Percentiles rank a stretch among this genome's conserved stretches.
phyloP scores from a whole-genome alignment of 2,329 filamentous ascomycete species.

The Teratosphaeria viscida region DNA sequence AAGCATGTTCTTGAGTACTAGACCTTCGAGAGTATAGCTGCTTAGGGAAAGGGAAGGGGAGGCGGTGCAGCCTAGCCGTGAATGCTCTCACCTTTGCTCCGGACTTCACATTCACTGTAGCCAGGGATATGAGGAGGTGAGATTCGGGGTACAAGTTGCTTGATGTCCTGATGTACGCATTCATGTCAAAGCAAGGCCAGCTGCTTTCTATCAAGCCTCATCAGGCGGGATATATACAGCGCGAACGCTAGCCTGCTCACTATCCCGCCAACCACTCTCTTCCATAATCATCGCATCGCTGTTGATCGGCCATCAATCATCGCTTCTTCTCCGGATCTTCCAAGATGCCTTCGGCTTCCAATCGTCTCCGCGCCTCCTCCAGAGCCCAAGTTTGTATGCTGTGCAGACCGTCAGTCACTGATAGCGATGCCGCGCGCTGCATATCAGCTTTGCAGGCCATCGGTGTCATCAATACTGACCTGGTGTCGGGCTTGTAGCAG shows the following conservation, averaged over 20 bases:
- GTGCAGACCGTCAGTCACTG: conserved; percentile 5
- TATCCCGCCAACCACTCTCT: background rate
- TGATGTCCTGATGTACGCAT: conserved; percentile 1
- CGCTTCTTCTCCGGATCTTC: conserved; percentile 52
- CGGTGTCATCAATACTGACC: conserved; percentile 48
- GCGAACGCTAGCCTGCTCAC: conserved; percentile 1
- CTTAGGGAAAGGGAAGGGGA: background rate
- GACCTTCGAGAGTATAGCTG: no score
- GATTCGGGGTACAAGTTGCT: background rate
- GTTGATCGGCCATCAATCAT: background rate
- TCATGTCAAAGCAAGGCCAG: conserved; percentile 1
- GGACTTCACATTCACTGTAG: background rate
- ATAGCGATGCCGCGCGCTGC: background rate
- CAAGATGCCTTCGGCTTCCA: conserved; percentile 92
- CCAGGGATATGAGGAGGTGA: background rate
- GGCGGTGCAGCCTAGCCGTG: background rate
- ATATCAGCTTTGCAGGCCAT: background rate
- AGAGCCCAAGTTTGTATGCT: conserved; percentile 99
- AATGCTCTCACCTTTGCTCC: background rate
- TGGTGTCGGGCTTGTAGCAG: conserved; percentile 96
- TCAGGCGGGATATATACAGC: conserved; percentile 7
- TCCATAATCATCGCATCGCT: background rate
- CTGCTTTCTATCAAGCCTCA: conserved; percentile 6
- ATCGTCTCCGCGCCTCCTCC: conserved; percentile 86
- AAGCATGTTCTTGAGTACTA: no score